Evolutionary conservation across 2,329 filamentous ascomycete genomes (phyloP).

Genomic region (Parastagonospora avenae): DNA sequence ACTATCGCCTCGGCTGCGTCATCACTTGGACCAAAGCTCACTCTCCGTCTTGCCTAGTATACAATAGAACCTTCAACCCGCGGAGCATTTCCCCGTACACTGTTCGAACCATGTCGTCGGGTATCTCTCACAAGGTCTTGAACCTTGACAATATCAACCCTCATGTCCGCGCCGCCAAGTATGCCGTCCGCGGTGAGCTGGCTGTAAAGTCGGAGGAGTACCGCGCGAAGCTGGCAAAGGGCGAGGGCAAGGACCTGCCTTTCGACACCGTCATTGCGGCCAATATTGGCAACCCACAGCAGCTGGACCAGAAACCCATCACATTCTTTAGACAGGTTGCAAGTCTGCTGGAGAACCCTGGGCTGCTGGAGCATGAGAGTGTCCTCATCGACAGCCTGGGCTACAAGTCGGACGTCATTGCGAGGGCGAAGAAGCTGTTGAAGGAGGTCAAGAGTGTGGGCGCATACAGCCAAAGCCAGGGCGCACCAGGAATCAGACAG

Average conservation of each 20-base stretch:
- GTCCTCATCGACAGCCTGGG: slow-evolving; percentile 76
- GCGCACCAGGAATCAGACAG: slow-evolving; percentile 82
- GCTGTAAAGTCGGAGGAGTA: slow-evolving; percentile 93
- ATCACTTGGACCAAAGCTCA: slow-evolving; percentile 19
- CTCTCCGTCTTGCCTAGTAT: slow-evolving; percentile 9
- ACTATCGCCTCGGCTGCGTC: slow-evolving; percentile 9
- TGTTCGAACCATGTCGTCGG: slow-evolving; percentile 51
- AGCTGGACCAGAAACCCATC: slow-evolving; percentile 98
- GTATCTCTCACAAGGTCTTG: slow-evolving; percentile 54
- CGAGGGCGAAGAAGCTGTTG: slow-evolving; percentile 79
- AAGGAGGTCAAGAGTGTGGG: slow-evolving; percentile 88
- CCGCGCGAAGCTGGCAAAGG: slow-evolving; percentile 69
- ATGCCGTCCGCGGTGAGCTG: slow-evolving; percentile 95
- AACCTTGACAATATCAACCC: slow-evolving; percentile 90
- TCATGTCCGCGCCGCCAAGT: slow-evolving; percentile 83
- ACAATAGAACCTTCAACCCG: slow-evolving; percentile 9
- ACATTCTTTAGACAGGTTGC: slow-evolving; percentile 98
- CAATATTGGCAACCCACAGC: slow-evolving; percentile 99
- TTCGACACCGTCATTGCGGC: slow-evolving; percentile 93
- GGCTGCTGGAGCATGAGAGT: slow-evolving; percentile 79
- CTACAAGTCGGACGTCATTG: slow-evolving; percentile 89
- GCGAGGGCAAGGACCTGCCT: slow-evolving; percentile 69
- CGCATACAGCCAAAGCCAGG: slow-evolving; percentile 94
- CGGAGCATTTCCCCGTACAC: slow-evolving; percentile 4
- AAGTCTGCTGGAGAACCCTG: slow-evolving; percentile 88